Evolutionary conservation across 768 basidiomycete species (phyloP).

Genomic region (Pulveroboletus sp.): DNA sequence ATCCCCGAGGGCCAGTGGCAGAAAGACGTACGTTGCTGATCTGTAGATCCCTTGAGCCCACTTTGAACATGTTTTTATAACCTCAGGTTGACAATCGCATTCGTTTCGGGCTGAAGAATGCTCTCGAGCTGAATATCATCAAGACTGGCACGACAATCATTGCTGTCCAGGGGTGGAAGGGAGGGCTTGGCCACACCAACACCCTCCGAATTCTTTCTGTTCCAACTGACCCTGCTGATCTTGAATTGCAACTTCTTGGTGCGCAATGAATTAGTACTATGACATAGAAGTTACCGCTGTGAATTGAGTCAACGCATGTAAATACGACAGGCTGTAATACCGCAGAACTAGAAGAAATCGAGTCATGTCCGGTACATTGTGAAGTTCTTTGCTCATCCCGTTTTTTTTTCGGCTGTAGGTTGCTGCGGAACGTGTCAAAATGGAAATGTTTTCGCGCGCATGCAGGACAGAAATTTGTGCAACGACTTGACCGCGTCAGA

Average conservation of each 20-base stretch:
- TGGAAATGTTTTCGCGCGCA: slow-evolving; percentile 27
- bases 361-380: slow-evolving; percentile 4
- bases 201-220: slow-evolving; percentile 82
- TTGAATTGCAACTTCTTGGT: slow-evolving; percentile 66
- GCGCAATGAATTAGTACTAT: slow-evolving; percentile 16
- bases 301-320: background rate
- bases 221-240: slow-evolving; percentile 76
- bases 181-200: slow-evolving; percentile 94
- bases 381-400: no score
- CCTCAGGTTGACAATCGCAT: slow-evolving; percentile 83
- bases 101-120: slow-evolving; percentile 83
- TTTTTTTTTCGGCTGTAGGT: background rate
- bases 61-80: slow-evolving; percentile 9
- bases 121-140: slow-evolving; percentile 81
- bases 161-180: slow-evolving; percentile 99
- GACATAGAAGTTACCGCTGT: slow-evolving; percentile 11
- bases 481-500: slow-evolving; percentile 1
- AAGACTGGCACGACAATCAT: slow-evolving; percentile 85
- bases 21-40: slow-evolving; percentile 68
- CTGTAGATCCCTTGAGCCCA: background rate
- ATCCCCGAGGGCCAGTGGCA: slow-evolving; percentile 92
- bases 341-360: background rate
- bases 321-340: background rate
- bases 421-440: slow-evolving; percentile 25
- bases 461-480: slow-evolving; percentile 16